Base-by-base conservation (phyloP, 495 filamentous ascomycete species). In the Entonaema liquescens region DNA sequence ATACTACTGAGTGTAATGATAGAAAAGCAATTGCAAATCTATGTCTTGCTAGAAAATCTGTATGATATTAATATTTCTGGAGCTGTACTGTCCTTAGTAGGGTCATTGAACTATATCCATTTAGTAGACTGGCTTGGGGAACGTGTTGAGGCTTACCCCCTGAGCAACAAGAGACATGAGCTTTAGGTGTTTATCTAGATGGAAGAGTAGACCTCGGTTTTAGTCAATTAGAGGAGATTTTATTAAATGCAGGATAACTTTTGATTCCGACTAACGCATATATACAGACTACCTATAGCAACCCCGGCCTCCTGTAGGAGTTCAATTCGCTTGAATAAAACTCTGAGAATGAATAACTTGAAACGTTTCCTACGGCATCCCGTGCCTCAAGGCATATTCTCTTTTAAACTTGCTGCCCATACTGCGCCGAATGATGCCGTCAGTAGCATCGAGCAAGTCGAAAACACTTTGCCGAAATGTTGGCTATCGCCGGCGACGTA, bases 401-500 rank as follows among this genome's bases (percentile, higher is more conserved):
- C 67, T 67, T 72, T 74, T 52, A 75, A 26, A 25, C 72, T 71
- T 23, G 67, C 74, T 9, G 65, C 73, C 77, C 75, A 72, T 4
- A 79, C 42, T 6, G 60, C 73, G 7, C 75, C 71, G 23, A 70
- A 65, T 2, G 80, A 70, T 21, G 75, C 77, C 7, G 75, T 65
- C 65, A 82, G 69, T 28, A 83, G 55, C 42, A 67, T 69, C n/a
- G 77, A 75, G 50, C 80, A 83, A n/a, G 71, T 72, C 13, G 70
- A 59, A 64, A 83, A 82, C 0, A 82, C 79, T 5, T 59, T 71
- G 17, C 59, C 62, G 56, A 70, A 78, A 6, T 72, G 73, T 17
- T 68, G 76, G 17, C 80, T 81, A 52, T 83, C 81, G n/a, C 79
- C 78, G 0, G 81, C 82, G 25, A 82, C 26, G 36, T 79, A 73